Conservation (phyloP, 129 eudicot species). For the Flaveria bidentis region DNA sequence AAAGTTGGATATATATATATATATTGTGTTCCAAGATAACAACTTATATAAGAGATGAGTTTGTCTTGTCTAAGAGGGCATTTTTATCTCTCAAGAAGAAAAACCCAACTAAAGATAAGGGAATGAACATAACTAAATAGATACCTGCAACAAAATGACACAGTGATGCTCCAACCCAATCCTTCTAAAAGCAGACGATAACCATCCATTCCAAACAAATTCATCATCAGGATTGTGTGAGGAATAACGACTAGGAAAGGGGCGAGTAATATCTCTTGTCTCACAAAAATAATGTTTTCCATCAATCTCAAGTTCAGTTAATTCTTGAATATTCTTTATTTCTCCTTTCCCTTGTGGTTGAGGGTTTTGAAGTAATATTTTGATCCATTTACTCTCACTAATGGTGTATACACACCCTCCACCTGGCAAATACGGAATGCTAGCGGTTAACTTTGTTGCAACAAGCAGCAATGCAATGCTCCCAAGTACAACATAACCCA, state of each 20-base stretch:
- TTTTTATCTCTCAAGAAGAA: neutral
- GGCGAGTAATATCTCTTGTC: conserved; percentile 77
- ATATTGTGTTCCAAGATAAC: too few relatives aligned
- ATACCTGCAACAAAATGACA: conserved; percentile 83
- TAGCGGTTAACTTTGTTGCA: conserved; percentile 76
- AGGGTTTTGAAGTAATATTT: conserved; percentile 65
- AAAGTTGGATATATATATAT: neutral
- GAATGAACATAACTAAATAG: neutral
- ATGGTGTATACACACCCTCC: conserved; percentile 84
- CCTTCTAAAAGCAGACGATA: conserved; percentile 63
- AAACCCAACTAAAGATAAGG: conserved; percentile 3
- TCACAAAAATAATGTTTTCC: conserved; percentile 93
- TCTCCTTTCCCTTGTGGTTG: conserved; percentile 91
- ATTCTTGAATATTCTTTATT: conserved; percentile 74
- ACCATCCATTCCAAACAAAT: conserved; percentile 94
- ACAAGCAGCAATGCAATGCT: conserved; percentile 62
- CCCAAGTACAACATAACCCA: conserved; percentile 87
- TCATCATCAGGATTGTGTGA: conserved; percentile 75
- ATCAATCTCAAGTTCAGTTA: conserved; percentile 86
- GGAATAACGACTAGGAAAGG: conserved; percentile 81
- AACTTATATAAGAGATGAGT: conserved; percentile 4
- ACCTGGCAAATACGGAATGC: conserved; percentile 82
- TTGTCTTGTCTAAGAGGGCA: neutral
- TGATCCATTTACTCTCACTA: conserved; percentile 83
- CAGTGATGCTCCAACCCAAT: conserved; percentile 84